phyloP scores from a whole-genome alignment of 2,329 filamentous ascomycete species.

The Pyrenophora tritici-repentis region DNA sequence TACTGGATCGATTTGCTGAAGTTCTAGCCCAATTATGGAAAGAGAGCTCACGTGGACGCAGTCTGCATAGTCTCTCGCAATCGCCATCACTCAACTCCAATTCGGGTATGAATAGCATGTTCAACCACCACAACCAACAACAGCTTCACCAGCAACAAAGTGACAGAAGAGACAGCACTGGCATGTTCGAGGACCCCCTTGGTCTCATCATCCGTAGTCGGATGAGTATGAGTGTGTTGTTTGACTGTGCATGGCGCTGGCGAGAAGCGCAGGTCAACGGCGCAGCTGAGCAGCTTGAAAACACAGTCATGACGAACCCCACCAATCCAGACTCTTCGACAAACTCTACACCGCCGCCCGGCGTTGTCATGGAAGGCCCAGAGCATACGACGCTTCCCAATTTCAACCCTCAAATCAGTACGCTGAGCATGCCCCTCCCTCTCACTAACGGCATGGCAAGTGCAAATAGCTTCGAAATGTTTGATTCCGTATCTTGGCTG shows the following conservation, averaged over 20 bases:
- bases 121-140: constrained; percentile 34
- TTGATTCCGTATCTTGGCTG: constrained; percentile 93
- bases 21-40: constrained; percentile 90
- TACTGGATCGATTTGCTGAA: constrained; percentile 79
- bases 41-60: constrained; percentile 51
- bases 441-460: constrained; percentile 60
- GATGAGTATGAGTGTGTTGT: constrained; percentile 84
- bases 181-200: constrained; percentile 67
- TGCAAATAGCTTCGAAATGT: constrained; percentile 66
- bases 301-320: constrained; percentile 82
- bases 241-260: constrained; percentile 86
- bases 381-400: constrained; percentile 38
- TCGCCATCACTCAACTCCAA: constrained; percentile 42
- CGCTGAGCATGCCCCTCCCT: constrained; percentile 58
- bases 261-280: constrained; percentile 65
- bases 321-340: constrained; percentile 79
- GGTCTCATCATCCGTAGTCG: constrained; percentile 82
- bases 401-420: constrained; percentile 46
- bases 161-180: constrained; percentile 35
- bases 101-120: constrained; percentile 39
- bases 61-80: constrained; percentile 45
- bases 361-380: constrained; percentile 37
- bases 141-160: constrained; percentile 28
- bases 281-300: constrained; percentile 53
- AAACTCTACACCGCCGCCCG: constrained; percentile 63